Evolutionary conservation across 2,329 filamentous ascomycete genomes (phyloP).

Genomic region (Colletotrichum sp.): DNA sequence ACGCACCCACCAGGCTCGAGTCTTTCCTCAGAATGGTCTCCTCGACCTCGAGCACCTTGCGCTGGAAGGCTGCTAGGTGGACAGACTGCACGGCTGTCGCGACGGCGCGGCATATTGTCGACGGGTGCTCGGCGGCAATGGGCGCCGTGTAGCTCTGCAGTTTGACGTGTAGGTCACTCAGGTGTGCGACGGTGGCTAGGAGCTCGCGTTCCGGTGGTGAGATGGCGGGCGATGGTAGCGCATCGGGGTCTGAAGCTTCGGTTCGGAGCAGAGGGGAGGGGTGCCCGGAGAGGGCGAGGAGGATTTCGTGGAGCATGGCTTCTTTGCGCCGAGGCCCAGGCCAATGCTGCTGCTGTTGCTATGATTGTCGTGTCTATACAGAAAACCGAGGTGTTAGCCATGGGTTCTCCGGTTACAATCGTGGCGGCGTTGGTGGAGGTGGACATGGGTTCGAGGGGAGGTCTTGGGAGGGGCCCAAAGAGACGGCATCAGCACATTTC

Average conservation of each 20-base stretch:
- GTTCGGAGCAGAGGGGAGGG: slow-evolving; percentile 82
- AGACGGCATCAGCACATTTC: slow-evolving; percentile 1
- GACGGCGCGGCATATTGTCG: slow-evolving; percentile 85
- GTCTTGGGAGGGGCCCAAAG: slow-evolving; percentile 16
- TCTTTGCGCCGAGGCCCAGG: neutral
- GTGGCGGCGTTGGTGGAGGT: neutral
- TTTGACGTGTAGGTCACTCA: slow-evolving; percentile 79
- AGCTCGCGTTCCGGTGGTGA: slow-evolving; percentile 85
- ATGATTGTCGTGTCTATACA: neutral
- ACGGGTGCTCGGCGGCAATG: slow-evolving; percentile 75
- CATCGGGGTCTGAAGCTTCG: slow-evolving; percentile 48
- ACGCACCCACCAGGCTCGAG: slow-evolving; percentile 82
- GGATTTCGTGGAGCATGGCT: slow-evolving; percentile 95
- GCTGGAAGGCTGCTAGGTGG: slow-evolving; percentile 82
- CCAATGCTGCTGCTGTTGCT: neutral
- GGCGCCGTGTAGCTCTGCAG: slow-evolving; percentile 70
- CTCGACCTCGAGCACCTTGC: slow-evolving; percentile 85
- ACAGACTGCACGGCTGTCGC: slow-evolving; percentile 76
- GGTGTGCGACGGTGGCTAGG: slow-evolving; percentile 74
- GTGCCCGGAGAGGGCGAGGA: slow-evolving; percentile 94
- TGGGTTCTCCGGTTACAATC: neutral
- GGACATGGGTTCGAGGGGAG: neutral
- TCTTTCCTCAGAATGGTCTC: slow-evolving; percentile 77
- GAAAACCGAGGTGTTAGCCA: neutral
- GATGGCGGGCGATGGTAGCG: slow-evolving; percentile 50